Evolutionary conservation across 169 alveolate genomes (phyloP).

Genomic region (Plasmodium vivax): DNA sequence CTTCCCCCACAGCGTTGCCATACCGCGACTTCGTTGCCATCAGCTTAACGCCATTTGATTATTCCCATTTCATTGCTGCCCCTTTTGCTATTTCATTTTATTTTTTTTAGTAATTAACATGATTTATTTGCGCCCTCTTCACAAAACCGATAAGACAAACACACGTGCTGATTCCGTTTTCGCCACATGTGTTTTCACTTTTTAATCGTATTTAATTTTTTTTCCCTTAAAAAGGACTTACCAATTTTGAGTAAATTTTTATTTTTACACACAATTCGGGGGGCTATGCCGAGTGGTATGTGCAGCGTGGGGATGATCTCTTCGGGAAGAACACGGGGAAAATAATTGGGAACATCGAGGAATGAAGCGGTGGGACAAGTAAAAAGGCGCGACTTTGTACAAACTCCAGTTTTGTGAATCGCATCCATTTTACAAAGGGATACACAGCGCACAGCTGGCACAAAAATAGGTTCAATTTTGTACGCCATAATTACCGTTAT

Average conservation of each 20-base stretch:
- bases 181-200: conserved; percentile 5
- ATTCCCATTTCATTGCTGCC: not conserved
- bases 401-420: not conserved
- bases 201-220: conserved; percentile 18
- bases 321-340: not conserved
- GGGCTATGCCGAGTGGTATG: not conserved
- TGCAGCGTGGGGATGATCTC: not conserved
- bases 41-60: not conserved
- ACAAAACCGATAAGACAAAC: conserved; percentile 8
- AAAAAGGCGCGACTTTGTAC: not conserved
- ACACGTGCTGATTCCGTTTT: conserved; percentile 1
- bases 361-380: not conserved
- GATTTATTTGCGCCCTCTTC: not conserved
- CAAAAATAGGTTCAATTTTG: not conserved
- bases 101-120: conserved; percentile 30
- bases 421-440: not conserved
- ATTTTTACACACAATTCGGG: not conserved
- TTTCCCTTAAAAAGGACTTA: not conserved
- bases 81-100: not conserved
- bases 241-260: not conserved
- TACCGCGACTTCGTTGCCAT: not conserved
- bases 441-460: not conserved
- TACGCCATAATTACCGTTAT: not conserved
- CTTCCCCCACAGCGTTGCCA: not conserved
- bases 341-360: not conserved